Conservation (phyloP, 331 rosid genomes). For the Malus hybrid region DNA sequence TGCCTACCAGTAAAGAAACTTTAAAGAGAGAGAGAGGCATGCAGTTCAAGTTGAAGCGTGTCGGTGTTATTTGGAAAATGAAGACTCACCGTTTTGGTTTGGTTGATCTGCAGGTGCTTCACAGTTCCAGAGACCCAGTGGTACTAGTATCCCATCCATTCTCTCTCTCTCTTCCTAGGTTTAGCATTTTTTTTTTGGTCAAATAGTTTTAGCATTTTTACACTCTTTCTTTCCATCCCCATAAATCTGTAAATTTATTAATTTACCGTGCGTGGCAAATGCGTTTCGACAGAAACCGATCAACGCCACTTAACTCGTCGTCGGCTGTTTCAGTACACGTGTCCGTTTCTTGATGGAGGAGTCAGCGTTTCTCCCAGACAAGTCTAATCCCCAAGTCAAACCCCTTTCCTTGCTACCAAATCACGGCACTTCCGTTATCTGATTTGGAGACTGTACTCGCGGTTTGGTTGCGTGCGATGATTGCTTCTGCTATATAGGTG, state of each 20-base stretch:
- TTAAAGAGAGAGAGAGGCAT: neutral
- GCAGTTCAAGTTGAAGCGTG: neutral
- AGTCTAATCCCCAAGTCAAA: slow-evolving; percentile 17
- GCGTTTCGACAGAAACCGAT: slow-evolving; percentile 53
- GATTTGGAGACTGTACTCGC: no score
- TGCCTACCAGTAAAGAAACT: neutral
- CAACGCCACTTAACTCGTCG: slow-evolving; percentile 24
- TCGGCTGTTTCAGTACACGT: slow-evolving; percentile 49
- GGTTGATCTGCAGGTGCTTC: neutral
- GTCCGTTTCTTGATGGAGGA: slow-evolving; percentile 15
- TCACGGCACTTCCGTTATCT: neutral
- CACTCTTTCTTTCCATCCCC: slow-evolving; percentile 1
- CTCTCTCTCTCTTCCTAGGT: neutral
- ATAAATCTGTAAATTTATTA: slow-evolving; percentile 42
- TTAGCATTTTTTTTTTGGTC: no score
- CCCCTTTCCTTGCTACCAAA: neutral
- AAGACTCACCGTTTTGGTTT: neutral
- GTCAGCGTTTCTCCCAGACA: slow-evolving; percentile 14
- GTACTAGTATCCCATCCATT: no score
- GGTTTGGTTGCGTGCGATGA: no score
- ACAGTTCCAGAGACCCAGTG: neutral
- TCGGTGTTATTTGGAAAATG: slow-evolving; percentile 9
- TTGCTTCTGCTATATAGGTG: no score
- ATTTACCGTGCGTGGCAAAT: slow-evolving; percentile 48
- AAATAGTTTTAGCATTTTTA: neutral